Conservation (phyloP, 192 early-diverging fungal species). For the Rhizophagus prolifer region DNA sequence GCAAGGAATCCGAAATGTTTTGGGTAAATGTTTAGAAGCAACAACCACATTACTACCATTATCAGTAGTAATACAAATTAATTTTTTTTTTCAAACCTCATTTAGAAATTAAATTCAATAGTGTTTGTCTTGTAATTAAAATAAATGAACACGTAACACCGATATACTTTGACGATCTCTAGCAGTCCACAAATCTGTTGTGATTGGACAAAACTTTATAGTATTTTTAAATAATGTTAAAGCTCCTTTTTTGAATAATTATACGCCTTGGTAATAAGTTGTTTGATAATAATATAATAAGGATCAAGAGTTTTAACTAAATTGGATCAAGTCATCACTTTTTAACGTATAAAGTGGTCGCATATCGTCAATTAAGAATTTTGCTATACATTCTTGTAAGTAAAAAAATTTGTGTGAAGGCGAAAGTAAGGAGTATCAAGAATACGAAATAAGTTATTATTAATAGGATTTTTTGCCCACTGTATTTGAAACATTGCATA, state of each 20-base stretch:
- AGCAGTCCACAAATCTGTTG: background rate
- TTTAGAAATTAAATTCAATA: background rate
- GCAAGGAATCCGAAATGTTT: background rate
- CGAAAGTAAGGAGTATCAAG: no score
- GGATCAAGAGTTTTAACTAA: no score
- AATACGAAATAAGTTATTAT: no score
- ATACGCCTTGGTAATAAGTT: background rate
- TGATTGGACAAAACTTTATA: background rate
- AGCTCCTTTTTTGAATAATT: background rate
- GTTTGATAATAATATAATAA: background rate
- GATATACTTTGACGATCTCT: background rate
- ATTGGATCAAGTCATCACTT: no score
- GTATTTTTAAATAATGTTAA: background rate
- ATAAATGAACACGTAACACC: background rate
- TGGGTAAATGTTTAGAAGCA: background rate
- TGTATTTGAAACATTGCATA: background rate
- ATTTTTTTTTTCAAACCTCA: background rate
- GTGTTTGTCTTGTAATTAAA: background rate
- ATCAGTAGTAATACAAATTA: constrained; percentile 12
- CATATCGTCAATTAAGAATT: no score
- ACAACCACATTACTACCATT: background rate
- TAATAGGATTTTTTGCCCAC: no score
- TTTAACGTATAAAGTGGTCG: no score
- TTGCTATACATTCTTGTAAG: no score
- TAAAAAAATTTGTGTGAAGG: no score